These are phyloP conservation scores for Diplogelasinospora grovesii DNA, from an alignment of 495 filamentous ascomycete species.

Conservation along the genomic window DNA sequence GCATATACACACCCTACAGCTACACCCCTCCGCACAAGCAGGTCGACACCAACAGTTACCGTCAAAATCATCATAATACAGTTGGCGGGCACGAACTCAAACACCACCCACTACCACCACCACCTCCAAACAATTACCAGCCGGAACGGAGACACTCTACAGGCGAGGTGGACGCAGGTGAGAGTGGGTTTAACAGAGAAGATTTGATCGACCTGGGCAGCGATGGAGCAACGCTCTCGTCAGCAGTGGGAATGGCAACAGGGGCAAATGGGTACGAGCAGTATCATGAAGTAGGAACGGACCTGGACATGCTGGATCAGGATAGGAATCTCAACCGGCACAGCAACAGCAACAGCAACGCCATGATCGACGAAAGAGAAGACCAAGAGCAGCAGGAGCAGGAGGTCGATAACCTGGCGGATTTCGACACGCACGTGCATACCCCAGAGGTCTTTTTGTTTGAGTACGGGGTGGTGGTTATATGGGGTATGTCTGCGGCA, in stretches of 20 bases:
- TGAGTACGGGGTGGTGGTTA: constrained; percentile 99
- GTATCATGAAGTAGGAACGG: no score
- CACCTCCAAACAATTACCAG: no score
- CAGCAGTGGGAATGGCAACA: constrained; percentile 8
- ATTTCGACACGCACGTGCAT: constrained; percentile 73
- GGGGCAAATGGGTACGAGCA: not conserved
- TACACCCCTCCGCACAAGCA: constrained; percentile 53
- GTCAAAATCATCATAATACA: constrained; percentile 44
- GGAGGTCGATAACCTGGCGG: constrained; percentile 27
- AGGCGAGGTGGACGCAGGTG: constrained; percentile 14
- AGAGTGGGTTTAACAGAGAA: constrained; percentile 12
- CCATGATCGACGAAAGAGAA: no score
- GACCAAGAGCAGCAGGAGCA: no score
- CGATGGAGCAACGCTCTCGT: constrained; percentile 11
- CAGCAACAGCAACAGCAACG: constrained; percentile 21
- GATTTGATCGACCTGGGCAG: constrained; percentile 22
- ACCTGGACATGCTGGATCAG: no score
- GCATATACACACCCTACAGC: constrained; percentile 87
- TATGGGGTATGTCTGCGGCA: constrained; percentile 89
- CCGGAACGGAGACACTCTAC: constrained; percentile 51
- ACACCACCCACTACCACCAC: no score
- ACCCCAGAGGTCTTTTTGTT: constrained; percentile 94
- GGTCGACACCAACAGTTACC: constrained; percentile 17
- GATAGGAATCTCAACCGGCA: constrained; percentile 17
- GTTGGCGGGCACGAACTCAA: constrained; percentile 32